Base-by-base conservation (phyloP, 306 rosid genomes). In the Acacia crassicarpa region DNA sequence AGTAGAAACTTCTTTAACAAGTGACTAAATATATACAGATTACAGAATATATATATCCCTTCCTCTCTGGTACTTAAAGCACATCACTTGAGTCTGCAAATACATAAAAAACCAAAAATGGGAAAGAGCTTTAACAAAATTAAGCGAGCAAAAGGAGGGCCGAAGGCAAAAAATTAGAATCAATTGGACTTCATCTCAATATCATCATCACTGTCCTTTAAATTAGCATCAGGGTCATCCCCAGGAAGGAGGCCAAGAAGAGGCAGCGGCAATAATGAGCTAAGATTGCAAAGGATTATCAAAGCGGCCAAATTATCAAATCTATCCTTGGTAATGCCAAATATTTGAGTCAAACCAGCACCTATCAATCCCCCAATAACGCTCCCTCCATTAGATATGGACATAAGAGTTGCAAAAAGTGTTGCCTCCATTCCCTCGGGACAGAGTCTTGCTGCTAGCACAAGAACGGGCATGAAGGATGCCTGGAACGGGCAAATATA, bases 371-470 rank as follows among this genome's bases (percentile, higher is more conserved):
- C 99, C 84, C 99, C 99, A 79, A 95, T 80, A 81, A 95, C 96
- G 43, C 96, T 92, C 71, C 98, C 99, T 45, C 94, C 99, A 27
- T 95, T 95, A 17, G 94, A 91, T 79, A 95, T 81, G 25, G 99
- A 95, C 99, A 95, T 95, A 20, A 95, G 97, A 83, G 99, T 95
- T 78, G 99, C 99, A n/a, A 95, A 95, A 69, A 93, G 97, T 17
- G 98, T 95, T 66, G 99, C 99, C 81, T 95, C 98, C 92, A 95
- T 90, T 75, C 99, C 99, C 89, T 95, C 99, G 0, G 98, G 99
- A 84, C 99, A 95, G 68, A 95, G 82, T 80, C 83, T 95, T 77
- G 99, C 99, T 25, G 99, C 97, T 65, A 95, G 89, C 82, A 95
- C 99, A 63, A 95, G 97, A 88, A 95, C 95, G 1, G 99, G 99